Conservation (phyloP, 1,139 yeast genomes). For the Geotrichum aggregatum region DNA sequence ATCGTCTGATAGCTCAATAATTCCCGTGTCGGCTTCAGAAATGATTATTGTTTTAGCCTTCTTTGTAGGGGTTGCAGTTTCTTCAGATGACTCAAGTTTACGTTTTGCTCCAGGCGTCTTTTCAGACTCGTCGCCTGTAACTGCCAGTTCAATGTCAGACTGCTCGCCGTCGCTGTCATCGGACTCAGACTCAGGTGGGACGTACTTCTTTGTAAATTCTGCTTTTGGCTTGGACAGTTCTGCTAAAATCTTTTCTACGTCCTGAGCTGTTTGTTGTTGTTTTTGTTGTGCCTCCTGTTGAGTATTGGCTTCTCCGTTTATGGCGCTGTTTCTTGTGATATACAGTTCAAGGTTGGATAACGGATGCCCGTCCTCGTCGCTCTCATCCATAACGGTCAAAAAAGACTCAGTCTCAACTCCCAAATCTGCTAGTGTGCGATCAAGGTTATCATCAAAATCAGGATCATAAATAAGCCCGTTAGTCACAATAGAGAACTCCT, state of each 20-base stretch:
- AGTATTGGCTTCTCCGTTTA: neutral
- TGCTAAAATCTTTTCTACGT: slow-evolving; percentile 18
- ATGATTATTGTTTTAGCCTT: slow-evolving; percentile 17
- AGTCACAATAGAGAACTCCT: slow-evolving; percentile 61
- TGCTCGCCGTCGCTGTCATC: slow-evolving; percentile 20
- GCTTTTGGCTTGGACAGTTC: slow-evolving; percentile 32
- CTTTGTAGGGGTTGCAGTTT: slow-evolving; percentile 22
- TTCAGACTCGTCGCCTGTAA: slow-evolving; percentile 16
- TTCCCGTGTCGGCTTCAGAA: slow-evolving; percentile 12
- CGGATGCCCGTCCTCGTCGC: slow-evolving; percentile 43
- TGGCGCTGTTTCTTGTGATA: slow-evolving; percentile 29
- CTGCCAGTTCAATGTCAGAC: slow-evolving; percentile 17
- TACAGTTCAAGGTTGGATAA: slow-evolving; percentile 67
- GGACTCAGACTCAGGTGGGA: slow-evolving; percentile 21
- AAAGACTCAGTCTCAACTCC: slow-evolving; percentile 58
- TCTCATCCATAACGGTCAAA: slow-evolving; percentile 72
- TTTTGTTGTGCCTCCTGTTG: slow-evolving; percentile 18
- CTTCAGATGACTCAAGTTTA: slow-evolving; percentile 22
- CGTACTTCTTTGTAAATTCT: slow-evolving; percentile 36
- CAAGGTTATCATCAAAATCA: slow-evolving; percentile 80
- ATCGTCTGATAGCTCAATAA: slow-evolving; percentile 22
- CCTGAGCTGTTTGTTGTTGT: slow-evolving; percentile 14
- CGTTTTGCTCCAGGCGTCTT: slow-evolving; percentile 11
- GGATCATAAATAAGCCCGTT: slow-evolving; percentile 71
- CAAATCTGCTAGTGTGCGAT: slow-evolving; percentile 48